These are phyloP conservation scores for Syzygium aqueum DNA, from an alignment of 345 rosid species.

Conservation along the genomic window DNA sequence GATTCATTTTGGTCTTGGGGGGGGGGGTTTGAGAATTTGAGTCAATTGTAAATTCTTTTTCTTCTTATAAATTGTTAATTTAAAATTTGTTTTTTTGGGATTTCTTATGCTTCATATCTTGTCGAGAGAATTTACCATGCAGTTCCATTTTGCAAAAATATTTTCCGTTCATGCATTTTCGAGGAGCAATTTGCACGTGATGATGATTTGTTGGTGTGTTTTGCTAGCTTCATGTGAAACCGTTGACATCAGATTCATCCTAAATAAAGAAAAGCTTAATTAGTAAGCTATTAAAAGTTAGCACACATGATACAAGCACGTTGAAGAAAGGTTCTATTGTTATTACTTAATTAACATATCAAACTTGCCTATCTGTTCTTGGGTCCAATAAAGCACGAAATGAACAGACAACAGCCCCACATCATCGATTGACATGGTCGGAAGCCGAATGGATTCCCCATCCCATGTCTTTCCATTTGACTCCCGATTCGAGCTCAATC, in stretches of 20 bases:
- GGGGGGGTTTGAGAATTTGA: background rate
- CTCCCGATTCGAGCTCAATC: background rate
- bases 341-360: background rate
- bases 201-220: background rate
- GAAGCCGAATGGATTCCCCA: background rate
- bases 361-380: background rate
- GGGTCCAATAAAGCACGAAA: background rate
- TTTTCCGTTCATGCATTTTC: background rate
- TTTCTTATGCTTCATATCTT: background rate
- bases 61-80: background rate
- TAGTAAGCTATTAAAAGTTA: background rate
- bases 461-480: background rate
- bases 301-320: background rate
- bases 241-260: background rate
- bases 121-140: background rate
- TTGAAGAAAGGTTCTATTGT: background rate
- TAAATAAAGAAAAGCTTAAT: background rate
- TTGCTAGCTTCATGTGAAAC: background rate
- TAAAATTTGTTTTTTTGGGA: background rate
- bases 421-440: background rate
- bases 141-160: background rate
- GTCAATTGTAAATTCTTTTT: background rate
- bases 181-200: background rate
- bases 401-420: too few relatives aligned
- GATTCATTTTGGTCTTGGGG: too few relatives aligned